Evolutionary conservation across 192 early-diverging fungal species (phyloP), one percentile per base, ranked within the genome.

Genomic region (Rhizophagus sp.): DNA sequence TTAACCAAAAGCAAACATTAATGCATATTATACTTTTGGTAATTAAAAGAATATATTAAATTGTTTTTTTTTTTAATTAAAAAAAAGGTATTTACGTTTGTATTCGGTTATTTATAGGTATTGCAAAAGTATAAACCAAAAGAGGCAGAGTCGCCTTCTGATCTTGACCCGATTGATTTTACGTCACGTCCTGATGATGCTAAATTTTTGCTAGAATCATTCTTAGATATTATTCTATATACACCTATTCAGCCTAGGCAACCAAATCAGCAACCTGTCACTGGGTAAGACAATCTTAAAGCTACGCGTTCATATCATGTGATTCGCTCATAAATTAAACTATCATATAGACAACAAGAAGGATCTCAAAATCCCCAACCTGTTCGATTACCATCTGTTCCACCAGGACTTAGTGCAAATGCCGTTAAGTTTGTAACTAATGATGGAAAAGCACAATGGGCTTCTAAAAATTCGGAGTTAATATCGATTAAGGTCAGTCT

Each of bases 371-470:
- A 33, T 50, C 71, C 47, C 25, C 24, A 27, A 22, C 25, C 75
- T n/a, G 78, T n/a, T 44, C 76, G 36, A 72, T 25, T 24, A 52
- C 11, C 65, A 73, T 7, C 81, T 9, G 50, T 73, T 9, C 66
- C 82, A 62, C 36, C 63, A 30, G 93, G 93, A 5, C 75, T 96
- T 33, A 88, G 87, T 70, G 85, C 78, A 52, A 72, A 79, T 13
- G 88, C 88, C 1, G 80, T 93, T 9, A 81, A 85, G 4, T 87
- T 88, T 62, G 80, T 95, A 11, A 94, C 95, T 0, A 93, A 96
- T 81, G 86, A 88, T 33, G 88, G 89, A 24, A 97, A 95, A 76
- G 93, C 91, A 19, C 15, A 81, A 15, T 98, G 95, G 95, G 75
- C 80, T n/a, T 70, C 36, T 3, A 63, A 76, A 3, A 79, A 62